Evolutionary conservation across 139 green algal genomes (phyloP), one percentile per base, ranked within the genome.

Genomic region (Chlorella sp.): DNA sequence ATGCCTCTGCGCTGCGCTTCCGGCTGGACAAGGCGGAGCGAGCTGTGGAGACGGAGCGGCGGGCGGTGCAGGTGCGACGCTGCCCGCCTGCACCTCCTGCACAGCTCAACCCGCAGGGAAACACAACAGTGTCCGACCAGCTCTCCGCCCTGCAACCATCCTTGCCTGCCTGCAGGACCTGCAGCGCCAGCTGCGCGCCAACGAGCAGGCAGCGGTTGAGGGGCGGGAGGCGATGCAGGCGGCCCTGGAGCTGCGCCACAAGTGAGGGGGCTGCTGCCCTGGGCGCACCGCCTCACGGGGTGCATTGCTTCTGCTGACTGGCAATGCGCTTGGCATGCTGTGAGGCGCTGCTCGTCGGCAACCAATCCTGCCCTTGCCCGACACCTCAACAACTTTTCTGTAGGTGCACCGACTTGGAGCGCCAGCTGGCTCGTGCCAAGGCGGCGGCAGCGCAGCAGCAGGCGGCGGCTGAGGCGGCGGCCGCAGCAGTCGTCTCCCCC

Each of bases 11-110:
- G 28, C 63, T 91, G 78, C 82, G 83, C 38, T 23, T 47, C 1
- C 69, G 88, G 1, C 72, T 92, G 47, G 88, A 87, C 57, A 91
- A 87, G 38, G 88, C 88, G 56, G 92, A 95, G 88, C 80, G 74
- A 21, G 89, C 87, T 0, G 82, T 90, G 55, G 89, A 92, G 82
- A 85, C 85, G 69, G 86, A 92, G 65, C 81, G 91, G 32, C 84
- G 87, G 21, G 63, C 88, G 20, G 83, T 47, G 51, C 84, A 84
- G 79, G 79, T 83, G 26, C 4, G 72, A 20, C 3, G 13, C 32
- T 36, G n/a, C 30, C 20, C 16, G 4, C 20, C 1, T 47, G 68
- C 16, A 15, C 18, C 51, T 81, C 17, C 9, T 51, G 44, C 9
- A 51, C 44, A 51, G 44, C 44, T 51, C 7, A 51, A 60, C 51